Evolutionary conservation across 257 asterid species (phyloP), one percentile per base, ranked within the genome.

Genomic region (Galeopsis tetrahit): DNA sequence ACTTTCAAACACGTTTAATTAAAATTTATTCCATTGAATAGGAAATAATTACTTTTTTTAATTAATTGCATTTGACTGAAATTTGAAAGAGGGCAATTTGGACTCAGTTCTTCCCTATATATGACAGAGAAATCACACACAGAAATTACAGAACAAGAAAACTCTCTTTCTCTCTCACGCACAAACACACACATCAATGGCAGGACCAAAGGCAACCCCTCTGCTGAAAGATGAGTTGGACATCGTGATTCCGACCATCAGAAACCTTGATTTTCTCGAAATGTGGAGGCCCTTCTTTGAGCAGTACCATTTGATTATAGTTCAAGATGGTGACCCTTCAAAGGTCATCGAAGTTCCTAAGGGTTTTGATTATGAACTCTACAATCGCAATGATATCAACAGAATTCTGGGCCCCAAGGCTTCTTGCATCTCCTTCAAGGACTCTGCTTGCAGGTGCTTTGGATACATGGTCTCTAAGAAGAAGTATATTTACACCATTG

Each of bases 281-380:
- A 85, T 85, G 90, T 90, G 96, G 96, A 81, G 96, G 82, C 94
- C 96, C 1, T 90, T 85, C 79, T 90, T 88, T 61, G 86, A 90
- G 83, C 76, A 66, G 4, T 90, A 90, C 85, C 95, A 90, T 85
- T 85, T 88, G 2, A 90, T 90, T 72, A 87, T 90, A 11, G 92
- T 90, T 58, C 96, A 90, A 80, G 96, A 86, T 76, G 95, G 95
- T 5, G 96, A 90, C 75, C 96, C 94, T 59, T 70, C 96, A 5
- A 90, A 80, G 62, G 70, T 11, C 39, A 87, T 90, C 71, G 74
- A 82, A 0, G 92, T 90, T 0, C 96, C 96, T 0, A 82, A 86
- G 43, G 96, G 96, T 0, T 90, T 88, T 57, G 89, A 90, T 69
- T 90, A 86, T 51, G 96, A 90, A 17, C 87, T 90, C 53, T 90